Base-by-base conservation (phyloP, 1,284 basidiomycete genomes). In the Termitomyces sp. region DNA sequence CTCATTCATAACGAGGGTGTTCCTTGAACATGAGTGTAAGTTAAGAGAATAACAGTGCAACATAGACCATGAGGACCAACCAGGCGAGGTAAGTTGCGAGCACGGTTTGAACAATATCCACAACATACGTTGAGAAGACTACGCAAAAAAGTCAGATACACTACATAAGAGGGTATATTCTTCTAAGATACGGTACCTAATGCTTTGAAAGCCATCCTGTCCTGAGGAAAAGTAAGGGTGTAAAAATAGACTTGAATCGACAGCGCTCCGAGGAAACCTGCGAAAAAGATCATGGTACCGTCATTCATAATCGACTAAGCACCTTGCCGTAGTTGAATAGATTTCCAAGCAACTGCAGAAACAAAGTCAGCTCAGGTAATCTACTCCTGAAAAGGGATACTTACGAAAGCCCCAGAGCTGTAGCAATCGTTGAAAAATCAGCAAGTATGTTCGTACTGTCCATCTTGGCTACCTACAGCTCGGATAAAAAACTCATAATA, bases 211-310 rank as follows among this genome's bases (percentile, higher is more conserved):
- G 24, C 13, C 9, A 34, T 34, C 19, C 39, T 40, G 24, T 48
- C 46, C 8, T 31, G 5, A 2, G 46, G 26, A n/a, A 48, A 48
- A 14, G 21, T n/a, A 30, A 49, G 30, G n/a, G 14, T 26, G 30
- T 49, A 49, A 30, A 49, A 49, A 19, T 48, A 48, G 24, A 48
- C 46, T 21, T 48, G 46, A 6, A 48, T 37, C 13, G 26, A 30
- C 4, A 48, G 28, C 18, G 34, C 35, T 19, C 46, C 46, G 4
- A 48, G 18, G n/a, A 48, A 37, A 11, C 19, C 46, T 49, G 16
- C 11, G 5, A 26, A 18, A 9, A 5, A 9, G 10, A 3, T 33
- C 21, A 34, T 14, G 31, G 21, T 14, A 16, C 5, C 21, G 8
- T 30, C 28, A n/a, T 33, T 28, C 10, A 8, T 21, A 11, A 31